Base-by-base conservation (phyloP, 768 basidiomycete species). In the Tulasnella sp. region DNA sequence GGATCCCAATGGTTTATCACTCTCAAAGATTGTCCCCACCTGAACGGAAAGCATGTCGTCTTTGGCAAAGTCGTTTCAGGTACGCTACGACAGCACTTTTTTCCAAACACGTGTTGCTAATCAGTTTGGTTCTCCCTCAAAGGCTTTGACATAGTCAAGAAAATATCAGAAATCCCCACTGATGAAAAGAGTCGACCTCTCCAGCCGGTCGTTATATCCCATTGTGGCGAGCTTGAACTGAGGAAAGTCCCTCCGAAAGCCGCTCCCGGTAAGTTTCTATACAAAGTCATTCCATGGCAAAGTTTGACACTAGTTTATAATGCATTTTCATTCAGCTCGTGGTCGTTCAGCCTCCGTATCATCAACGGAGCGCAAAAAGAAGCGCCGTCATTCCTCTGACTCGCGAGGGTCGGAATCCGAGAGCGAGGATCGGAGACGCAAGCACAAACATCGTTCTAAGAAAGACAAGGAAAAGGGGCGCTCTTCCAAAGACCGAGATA, bases 1-100 rank as follows among this genome's bases (percentile, higher is more conserved):
- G 92, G 92, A 50, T 94, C 93, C 0, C 96, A 97, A 82, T 97
- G 93, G 84, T 96, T 97, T 84, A 88, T 96, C 81, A 95, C 96
- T 31, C 88, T 97, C 16, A 88, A 90, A n/a, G 89, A 90, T 22
- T 91, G 93, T 81, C 90, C 92, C 4, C 94, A 95, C 84, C 85
- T 95, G 72, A 89, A 93, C 84, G 95, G 95, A 88, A 86, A 86
- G 86, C 83, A 85, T 82, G 84, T 86, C 81, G 85, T 85, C 50
- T 87, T 86, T 83, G 86, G 86, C 74, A 84, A 85, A 79, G 86
- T 88, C 50, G 85, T 86, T 77, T 84, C 85, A 82, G 87, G 88
- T 85, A 78, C 82, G 85, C 84, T 14, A 24, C 42, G 72, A 42
- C 37, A 50, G 40, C 22, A 72, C 69, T 24, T 73, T 72, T 37